Conservation (phyloP, 2,329 filamentous ascomycete species). For the Aspergillus udagawae region DNA sequence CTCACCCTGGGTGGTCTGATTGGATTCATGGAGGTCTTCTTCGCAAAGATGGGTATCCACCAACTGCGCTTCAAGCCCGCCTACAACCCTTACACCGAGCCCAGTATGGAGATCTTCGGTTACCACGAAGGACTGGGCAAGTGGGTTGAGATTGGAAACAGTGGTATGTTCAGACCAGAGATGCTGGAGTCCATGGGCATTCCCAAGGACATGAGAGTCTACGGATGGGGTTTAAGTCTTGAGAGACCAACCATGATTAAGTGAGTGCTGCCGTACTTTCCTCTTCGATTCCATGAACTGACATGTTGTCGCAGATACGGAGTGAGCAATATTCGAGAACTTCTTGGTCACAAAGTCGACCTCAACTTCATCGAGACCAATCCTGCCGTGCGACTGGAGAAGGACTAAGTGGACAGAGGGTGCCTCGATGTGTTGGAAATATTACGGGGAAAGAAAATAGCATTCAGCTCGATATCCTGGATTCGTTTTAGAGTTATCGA, state of each 20-base stretch:
- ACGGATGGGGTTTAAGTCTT: conserved; percentile 86
- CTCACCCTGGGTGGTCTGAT: conserved; percentile 89
- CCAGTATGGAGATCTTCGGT: conserved; percentile 96
- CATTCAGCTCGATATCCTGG: background rate
- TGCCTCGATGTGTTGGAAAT: conserved; percentile 17
- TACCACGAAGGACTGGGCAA: conserved; percentile 86
- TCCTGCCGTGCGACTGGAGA: conserved; percentile 84
- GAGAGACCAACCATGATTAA: conserved; percentile 99
- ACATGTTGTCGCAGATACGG: conserved; percentile 49
- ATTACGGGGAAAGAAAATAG: conserved; percentile 17
- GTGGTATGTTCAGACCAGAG: conserved; percentile 97
- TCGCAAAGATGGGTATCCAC: conserved; percentile 88
- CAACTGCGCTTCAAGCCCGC: conserved; percentile 93
- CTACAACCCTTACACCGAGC: conserved; percentile 93
- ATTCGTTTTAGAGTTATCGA: background rate
- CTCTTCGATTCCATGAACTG: background rate
- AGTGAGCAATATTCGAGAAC: conserved; percentile 84
- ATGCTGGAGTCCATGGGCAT: conserved; percentile 95
- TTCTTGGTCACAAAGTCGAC: conserved; percentile 94
- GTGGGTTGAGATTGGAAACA: conserved; percentile 96
- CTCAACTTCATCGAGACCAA: conserved; percentile 88
- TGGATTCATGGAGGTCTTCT: conserved; percentile 94
- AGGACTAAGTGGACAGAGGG: conserved; percentile 54
- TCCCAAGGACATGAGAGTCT: conserved; percentile 86
- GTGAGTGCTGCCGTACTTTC: conserved; percentile 46